Evolutionary conservation across 208 protist genomes (phyloP).

Genomic region (Vickermania spadyakhi): DNA sequence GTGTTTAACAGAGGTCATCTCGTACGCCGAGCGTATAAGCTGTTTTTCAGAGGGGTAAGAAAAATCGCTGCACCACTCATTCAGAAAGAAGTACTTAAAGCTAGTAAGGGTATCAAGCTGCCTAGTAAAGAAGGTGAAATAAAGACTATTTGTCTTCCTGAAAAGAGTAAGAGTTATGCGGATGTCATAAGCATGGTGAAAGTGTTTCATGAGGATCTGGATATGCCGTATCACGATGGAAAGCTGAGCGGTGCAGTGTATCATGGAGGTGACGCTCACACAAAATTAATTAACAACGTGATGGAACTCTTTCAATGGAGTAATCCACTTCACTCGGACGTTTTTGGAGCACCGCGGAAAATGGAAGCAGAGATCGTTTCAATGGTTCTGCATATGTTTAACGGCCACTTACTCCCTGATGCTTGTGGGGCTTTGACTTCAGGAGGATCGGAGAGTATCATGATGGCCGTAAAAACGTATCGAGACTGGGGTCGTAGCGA

Average conservation of each 20-base stretch:
- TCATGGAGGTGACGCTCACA: conserved; percentile 77
- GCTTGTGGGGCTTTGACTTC: conserved; percentile 94
- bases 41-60: conserved; percentile 48
- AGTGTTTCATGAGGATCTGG: conserved; percentile 47
- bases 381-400: conserved; percentile 94
- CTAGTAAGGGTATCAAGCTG: conserved; percentile 37
- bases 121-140: conserved; percentile 56
- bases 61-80: conserved; percentile 47
- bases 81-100: conserved; percentile 28
- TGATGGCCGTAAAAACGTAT: conserved; percentile 97
- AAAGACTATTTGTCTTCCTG: conserved; percentile 47
- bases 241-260: conserved; percentile 92
- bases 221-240: conserved; percentile 56
- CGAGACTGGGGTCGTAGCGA: conserved; percentile 81
- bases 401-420: conserved; percentile 78
- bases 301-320: conserved; percentile 88
- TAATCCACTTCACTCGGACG: conserved; percentile 95
- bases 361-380: conserved; percentile 97
- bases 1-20: conserved; percentile 42
- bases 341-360: conserved; percentile 95
- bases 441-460: conserved; percentile 95
- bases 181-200: conserved; percentile 55
- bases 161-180: conserved; percentile 29
- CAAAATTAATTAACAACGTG: conserved; percentile 82
- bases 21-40: conserved; percentile 33